Conservation (phyloP, 257 asterid species). For the Solanum appendiculatum region DNA sequence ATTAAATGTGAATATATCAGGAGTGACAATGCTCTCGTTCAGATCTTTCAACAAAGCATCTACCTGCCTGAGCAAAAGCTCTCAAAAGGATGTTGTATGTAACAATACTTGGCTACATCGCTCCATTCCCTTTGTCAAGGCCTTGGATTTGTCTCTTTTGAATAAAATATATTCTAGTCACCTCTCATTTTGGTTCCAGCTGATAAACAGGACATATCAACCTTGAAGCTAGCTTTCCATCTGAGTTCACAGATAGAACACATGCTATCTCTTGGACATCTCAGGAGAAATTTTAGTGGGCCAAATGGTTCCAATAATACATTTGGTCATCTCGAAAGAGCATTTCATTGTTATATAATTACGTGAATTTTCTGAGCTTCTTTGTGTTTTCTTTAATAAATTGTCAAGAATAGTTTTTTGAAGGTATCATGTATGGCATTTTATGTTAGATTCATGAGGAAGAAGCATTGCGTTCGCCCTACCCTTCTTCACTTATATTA, state of each 20-base stretch:
- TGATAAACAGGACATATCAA: no score
- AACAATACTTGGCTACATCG: slow-evolving; percentile 70
- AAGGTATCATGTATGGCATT: neutral
- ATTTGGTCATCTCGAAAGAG: neutral
- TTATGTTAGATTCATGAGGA: neutral
- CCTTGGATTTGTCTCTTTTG: slow-evolving; percentile 58
- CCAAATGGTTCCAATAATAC: neutral
- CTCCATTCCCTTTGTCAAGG: slow-evolving; percentile 67
- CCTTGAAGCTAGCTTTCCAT: no score
- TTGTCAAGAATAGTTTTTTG: neutral
- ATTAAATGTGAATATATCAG: slow-evolving; percentile 81
- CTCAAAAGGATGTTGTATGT: slow-evolving; percentile 88
- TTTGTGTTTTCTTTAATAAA: neutral
- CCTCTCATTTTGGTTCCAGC: no score
- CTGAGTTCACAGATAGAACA: no score
- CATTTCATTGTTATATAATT: no score
- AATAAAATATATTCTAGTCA: no score
- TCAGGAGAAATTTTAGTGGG: no score
- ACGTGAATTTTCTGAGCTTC: neutral
- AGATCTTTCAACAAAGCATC: slow-evolving; percentile 65
- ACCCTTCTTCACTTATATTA: no score
- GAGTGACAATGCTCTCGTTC: slow-evolving; percentile 47
- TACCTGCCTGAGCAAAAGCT: slow-evolving; percentile 86
- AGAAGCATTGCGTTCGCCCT: no score
- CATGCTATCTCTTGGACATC: no score